Conservation (phyloP, 1,139 yeast species). For the Spathaspora sp. region DNA sequence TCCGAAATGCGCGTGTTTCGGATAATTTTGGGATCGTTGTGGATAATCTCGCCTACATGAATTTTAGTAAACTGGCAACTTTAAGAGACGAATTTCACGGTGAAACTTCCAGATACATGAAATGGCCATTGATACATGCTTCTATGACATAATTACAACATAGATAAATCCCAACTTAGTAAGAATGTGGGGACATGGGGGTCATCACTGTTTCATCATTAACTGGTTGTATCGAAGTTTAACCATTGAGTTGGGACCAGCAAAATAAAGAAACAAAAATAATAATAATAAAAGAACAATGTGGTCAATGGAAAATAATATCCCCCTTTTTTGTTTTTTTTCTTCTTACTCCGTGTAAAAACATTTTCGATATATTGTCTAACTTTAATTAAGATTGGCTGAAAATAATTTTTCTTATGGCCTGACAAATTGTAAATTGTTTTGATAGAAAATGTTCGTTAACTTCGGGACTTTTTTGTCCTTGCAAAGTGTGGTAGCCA, state of each 20-base stretch:
- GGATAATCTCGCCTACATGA: neutral
- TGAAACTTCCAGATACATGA: neutral
- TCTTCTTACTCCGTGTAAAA: neutral
- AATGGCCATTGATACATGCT: neutral
- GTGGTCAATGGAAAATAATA: neutral
- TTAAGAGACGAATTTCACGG: neutral
- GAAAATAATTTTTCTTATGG: neutral
- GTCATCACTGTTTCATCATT: neutral
- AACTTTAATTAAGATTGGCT: neutral
- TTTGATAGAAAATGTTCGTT: neutral
- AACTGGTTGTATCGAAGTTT: neutral
- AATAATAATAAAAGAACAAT: no score
- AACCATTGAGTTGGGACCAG: neutral
- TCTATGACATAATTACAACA: neutral
- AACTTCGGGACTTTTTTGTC: neutral
- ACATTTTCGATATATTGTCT: no score
- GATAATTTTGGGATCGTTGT: neutral
- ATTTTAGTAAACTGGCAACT: neutral
- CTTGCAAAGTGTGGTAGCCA: neutral
- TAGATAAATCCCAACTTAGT: neutral
- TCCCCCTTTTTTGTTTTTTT: neutral
- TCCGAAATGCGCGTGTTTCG: neutral
- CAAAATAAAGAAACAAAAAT: neutral
- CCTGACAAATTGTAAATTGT: neutral
- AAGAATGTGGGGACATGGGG: neutral